Percentiles rank a stretch among this genome's conserved stretches.
Conservation (phyloP, 106 monocot species). For the Triglochin maritima region DNA sequence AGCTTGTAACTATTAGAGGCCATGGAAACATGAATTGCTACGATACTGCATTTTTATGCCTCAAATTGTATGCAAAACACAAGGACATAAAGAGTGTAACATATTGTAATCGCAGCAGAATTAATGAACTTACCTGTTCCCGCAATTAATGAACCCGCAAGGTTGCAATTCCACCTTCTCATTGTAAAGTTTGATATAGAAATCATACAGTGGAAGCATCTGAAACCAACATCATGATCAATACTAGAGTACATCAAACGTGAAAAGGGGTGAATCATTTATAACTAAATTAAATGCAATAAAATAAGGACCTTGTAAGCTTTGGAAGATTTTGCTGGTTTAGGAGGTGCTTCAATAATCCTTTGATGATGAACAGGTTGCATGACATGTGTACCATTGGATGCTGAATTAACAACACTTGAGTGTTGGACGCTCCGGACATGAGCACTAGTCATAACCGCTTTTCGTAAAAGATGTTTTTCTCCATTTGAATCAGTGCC, state of each 20-base stretch:
- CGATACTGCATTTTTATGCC: too few relatives aligned
- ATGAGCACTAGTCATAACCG: conserved; percentile 6
- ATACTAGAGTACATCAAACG: too few relatives aligned
- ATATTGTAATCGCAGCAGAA: too few relatives aligned
- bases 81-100: too few relatives aligned
- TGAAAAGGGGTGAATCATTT: not conserved
- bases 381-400: conserved; percentile 17
- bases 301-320: conserved; percentile 5
- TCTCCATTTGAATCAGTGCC: conserved; percentile 10
- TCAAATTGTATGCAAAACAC: too few relatives aligned
- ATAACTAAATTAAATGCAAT: too few relatives aligned
- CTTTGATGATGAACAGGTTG: conserved; percentile 11
- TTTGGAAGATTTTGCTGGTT: conserved; percentile 23
- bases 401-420: not conserved
- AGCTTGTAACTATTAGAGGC: too few relatives aligned
- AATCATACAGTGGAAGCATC: conserved; percentile 67
- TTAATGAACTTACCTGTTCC: conserved; percentile 60
- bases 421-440: conserved; percentile 7
- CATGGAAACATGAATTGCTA: too few relatives aligned
- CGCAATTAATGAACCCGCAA: conserved; percentile 74
- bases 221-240: conserved; percentile 7
- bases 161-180: conserved; percentile 67
- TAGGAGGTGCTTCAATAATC: conserved; percentile 26
- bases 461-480: conserved; percentile 6
- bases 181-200: conserved; percentile 67